phyloP scores from a whole-genome alignment of 176 grass and related monocot species.

The Saccharum officinarum region DNA sequence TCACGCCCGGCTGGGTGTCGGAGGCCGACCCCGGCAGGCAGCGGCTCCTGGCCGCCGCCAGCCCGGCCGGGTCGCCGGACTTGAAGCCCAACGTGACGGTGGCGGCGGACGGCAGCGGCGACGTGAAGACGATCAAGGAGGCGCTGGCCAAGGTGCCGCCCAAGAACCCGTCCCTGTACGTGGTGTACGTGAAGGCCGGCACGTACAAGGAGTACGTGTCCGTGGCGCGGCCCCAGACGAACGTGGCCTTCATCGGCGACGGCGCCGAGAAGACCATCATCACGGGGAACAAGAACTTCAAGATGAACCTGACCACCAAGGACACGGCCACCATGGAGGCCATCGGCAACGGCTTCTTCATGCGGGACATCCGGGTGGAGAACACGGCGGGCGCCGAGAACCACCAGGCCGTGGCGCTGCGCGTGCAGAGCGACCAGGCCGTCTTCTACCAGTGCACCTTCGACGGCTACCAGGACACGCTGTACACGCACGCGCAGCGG shows the following conservation, averaged over 20 bases:
- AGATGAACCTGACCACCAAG: conserved; percentile 61
- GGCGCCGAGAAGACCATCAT: conserved; percentile 60
- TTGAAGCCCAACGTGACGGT: conserved; percentile 65
- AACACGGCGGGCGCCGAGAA: conserved; percentile 73
- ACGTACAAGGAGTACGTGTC: conserved; percentile 72
- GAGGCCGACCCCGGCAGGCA: not conserved
- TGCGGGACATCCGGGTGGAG: conserved; percentile 57
- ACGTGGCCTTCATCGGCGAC: conserved; percentile 67
- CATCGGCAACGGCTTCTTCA: conserved; percentile 76
- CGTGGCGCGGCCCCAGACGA: conserved; percentile 29
- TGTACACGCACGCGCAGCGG: conserved; percentile 67
- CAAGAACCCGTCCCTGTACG: conserved; percentile 23
- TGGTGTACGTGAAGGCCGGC: conserved; percentile 60
- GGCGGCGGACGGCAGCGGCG: conserved; percentile 59
- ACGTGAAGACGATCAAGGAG: conserved; percentile 64
- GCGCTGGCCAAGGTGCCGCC: conserved; percentile 44
- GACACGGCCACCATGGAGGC: conserved; percentile 73
- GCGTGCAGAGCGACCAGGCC: conserved; percentile 59
- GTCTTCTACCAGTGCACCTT: conserved; percentile 71
- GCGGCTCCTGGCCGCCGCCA: conserved; percentile 19
- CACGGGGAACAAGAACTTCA: conserved; percentile 70
- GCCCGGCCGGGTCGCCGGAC: not conserved
- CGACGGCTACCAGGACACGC: conserved; percentile 81
- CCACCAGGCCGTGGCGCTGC: conserved; percentile 75
- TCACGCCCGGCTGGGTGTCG: conserved; percentile 19